phyloP scores from a whole-genome alignment of 2,329 filamentous ascomycete genomes.

The Penicillium sp. region DNA sequence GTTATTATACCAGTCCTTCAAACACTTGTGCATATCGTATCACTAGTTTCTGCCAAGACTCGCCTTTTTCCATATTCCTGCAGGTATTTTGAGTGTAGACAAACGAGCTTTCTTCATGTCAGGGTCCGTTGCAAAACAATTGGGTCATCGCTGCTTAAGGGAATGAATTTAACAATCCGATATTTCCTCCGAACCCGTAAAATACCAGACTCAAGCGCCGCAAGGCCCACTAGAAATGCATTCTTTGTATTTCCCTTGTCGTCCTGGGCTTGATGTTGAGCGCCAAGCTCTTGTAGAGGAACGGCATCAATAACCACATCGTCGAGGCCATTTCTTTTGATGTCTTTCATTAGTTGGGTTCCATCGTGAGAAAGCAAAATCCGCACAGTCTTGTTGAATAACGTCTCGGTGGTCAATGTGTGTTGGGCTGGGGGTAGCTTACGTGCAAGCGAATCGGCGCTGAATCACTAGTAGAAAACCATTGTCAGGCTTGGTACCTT shows the following conservation, averaged over 20 bases:
- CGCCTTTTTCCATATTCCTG: not conserved
- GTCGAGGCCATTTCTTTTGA: not conserved
- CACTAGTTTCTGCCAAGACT: not conserved
- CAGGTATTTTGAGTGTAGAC: not conserved
- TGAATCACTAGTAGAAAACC: not conserved
- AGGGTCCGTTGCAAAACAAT: not conserved
- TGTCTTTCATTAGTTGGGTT: not conserved
- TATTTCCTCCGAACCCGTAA: not conserved
- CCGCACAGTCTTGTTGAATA: not conserved
- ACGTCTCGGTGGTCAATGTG: not conserved
- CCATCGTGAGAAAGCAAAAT: not conserved
- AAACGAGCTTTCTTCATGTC: constrained; percentile 4
- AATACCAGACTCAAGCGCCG: not conserved
- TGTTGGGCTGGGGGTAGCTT: not conserved
- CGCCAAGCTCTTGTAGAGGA: not conserved
- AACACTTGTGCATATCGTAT: not conserved
- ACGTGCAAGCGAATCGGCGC: not conserved
- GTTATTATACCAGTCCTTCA: not conserved
- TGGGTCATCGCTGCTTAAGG: constrained; percentile 2
- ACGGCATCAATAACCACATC: constrained; percentile 2
- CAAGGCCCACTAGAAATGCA: not conserved
- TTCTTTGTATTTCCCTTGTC: not conserved
- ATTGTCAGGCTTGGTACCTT: not conserved
- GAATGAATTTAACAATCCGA: not conserved
- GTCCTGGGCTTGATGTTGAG: not conserved